phyloP scores from a whole-genome alignment of 306 rosid genomes.

The Prunus armeniaca region DNA sequence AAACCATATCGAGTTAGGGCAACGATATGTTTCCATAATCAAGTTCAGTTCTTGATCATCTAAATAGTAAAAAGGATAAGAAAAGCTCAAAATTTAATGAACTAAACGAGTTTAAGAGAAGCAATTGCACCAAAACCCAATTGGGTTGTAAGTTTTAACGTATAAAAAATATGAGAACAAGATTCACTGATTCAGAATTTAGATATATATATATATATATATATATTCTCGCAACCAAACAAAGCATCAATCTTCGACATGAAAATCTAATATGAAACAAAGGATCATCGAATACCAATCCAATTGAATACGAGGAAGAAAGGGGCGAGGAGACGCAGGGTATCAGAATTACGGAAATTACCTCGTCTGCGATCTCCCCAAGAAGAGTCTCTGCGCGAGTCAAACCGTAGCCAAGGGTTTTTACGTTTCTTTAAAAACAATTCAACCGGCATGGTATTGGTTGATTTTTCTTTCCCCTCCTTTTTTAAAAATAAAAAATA shows the following conservation, averaged over 20 bases:
- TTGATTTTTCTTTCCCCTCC: neutral
- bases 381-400: neutral
- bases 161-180: neutral
- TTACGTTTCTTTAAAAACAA: neutral
- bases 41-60: neutral
- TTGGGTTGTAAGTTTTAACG: neutral
- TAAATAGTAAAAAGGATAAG: neutral
- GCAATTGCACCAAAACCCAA: neutral
- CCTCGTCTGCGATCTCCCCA: neutral
- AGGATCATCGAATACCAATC: neutral
- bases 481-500: too few species aligned
- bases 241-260: slow-evolving; percentile 5
- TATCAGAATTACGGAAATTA: neutral
- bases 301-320: neutral
- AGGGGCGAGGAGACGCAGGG: too few species aligned
- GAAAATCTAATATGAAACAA: neutral
- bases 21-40: neutral
- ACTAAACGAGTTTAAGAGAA: neutral
- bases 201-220: neutral
- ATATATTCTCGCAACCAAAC: neutral
- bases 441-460: neutral
- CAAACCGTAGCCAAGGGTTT: neutral
- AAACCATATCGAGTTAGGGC: neutral
- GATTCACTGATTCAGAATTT: neutral
- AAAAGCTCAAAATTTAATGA: neutral